Conservation (phyloP, 257 asterid species). For the Nemophila menziesii region DNA sequence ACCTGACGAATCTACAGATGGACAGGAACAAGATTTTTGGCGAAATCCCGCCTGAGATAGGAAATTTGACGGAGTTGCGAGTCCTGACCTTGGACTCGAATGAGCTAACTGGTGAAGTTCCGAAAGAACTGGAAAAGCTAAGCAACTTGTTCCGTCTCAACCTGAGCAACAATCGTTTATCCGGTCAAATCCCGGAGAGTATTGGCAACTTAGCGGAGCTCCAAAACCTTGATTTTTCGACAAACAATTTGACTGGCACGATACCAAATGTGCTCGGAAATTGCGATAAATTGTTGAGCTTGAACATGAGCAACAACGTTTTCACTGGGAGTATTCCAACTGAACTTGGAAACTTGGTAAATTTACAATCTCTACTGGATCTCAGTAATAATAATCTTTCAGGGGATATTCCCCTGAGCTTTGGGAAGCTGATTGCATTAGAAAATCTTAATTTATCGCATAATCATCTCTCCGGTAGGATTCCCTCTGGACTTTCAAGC, state of each 20-base stretch:
- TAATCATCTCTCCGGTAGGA: slow-evolving; percentile 49
- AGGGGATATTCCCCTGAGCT: slow-evolving; percentile 45
- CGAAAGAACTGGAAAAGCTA: slow-evolving; percentile 9
- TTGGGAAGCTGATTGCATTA: slow-evolving; percentile 41
- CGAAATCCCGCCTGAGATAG: slow-evolving; percentile 13
- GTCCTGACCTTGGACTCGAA: slow-evolving; percentile 9
- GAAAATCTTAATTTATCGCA: slow-evolving; percentile 57
- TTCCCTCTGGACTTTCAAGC: slow-evolving; percentile 41
- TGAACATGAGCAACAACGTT: slow-evolving; percentile 43
- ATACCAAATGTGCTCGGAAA: slow-evolving; percentile 45
- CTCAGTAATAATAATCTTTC: slow-evolving; percentile 48
- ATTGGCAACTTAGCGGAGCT: slow-evolving; percentile 37
- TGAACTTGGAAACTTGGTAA: slow-evolving; percentile 39
- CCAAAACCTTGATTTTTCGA: slow-evolving; percentile 50
- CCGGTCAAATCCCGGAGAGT: slow-evolving; percentile 44
- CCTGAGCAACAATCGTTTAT: slow-evolving; percentile 33
- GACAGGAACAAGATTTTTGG: slow-evolving; percentile 6
- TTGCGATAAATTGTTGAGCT: slow-evolving; percentile 27
- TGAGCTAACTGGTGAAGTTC: slow-evolving; percentile 12
- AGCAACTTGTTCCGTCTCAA: neutral
- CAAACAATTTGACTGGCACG: slow-evolving; percentile 39
- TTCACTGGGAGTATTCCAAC: slow-evolving; percentile 51
- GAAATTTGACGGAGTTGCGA: slow-evolving; percentile 7
- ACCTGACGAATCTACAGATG: neutral
- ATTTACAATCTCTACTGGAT: slow-evolving; percentile 42